Conservation (phyloP, 129 eudicot species). For the Flaveria trinervia region DNA sequence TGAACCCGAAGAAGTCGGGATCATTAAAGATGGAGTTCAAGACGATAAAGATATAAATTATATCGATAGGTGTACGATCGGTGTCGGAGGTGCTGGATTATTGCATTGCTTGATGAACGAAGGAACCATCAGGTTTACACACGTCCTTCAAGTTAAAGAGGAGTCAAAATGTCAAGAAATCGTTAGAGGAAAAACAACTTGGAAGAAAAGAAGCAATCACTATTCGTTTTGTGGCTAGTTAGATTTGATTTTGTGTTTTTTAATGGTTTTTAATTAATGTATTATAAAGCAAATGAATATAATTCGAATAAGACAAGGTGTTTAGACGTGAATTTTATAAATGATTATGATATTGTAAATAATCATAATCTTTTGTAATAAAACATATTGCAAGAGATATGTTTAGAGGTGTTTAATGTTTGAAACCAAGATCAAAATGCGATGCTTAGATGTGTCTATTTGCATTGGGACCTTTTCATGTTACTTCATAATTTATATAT, state of each 20-base stretch:
- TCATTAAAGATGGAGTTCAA: slow-evolving; percentile 44
- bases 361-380: slow-evolving; percentile 22
- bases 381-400: not conserved
- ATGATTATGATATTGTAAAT: slow-evolving; percentile 23
- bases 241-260: not conserved
- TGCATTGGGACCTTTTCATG: not conserved
- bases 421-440: too few species aligned
- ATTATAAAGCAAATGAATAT: slow-evolving; percentile 27
- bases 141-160: slow-evolving; percentile 63
- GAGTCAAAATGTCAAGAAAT: slow-evolving; percentile 62
- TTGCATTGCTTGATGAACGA: slow-evolving; percentile 40
- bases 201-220: slow-evolving; percentile 55
- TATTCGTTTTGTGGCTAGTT: slow-evolving; percentile 31
- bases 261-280: slow-evolving; percentile 25
- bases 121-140: slow-evolving; percentile 51
- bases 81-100: slow-evolving; percentile 46
- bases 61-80: slow-evolving; percentile 38
- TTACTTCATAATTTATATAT: too few species aligned
- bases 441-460: not conserved
- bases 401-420: not conserved
- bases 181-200: slow-evolving; percentile 77
- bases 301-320: slow-evolving; percentile 5
- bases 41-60: slow-evolving; percentile 21
- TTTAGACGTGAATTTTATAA: not conserved
- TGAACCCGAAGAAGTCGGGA: slow-evolving; percentile 51